Base-by-base conservation (phyloP, 192 early-diverging fungal genomes). In the Podila clonocystis region DNA sequence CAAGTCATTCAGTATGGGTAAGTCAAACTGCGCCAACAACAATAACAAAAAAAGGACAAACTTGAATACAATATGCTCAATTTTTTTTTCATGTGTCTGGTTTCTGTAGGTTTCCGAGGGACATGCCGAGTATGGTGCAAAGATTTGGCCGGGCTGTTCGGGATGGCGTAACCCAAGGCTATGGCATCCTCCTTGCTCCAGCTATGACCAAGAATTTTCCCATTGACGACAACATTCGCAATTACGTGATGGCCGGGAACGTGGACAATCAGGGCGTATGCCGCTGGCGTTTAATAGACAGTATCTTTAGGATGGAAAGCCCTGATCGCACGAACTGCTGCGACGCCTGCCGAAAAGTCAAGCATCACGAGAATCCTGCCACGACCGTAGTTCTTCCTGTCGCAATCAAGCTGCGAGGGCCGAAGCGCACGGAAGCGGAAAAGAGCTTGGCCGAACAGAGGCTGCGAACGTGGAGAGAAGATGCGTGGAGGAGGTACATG, bases 1-100 rank as follows among this genome's bases (percentile, higher is more conserved):
- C 66, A 67, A 38, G 66, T 67, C 55, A 58, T 67, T 58, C 66
- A 67, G n/a, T 67, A 41, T 22, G 66, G 55, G 66, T 67, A 38
- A 67, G 66, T 67, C 9, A 33, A 31, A 31, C 31, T 64, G 31
- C 5, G 31, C 31, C 8, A 50, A 50, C 11, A 50, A 8, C 45
- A 64, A 45, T n/a, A n/a, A n/a, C n/a, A n/a, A n/a, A 11, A 20
- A 1, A 6, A 50, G n/a, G 26, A 13, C 38, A 24, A 63, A n/a
- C n/a, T n/a, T n/a, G n/a, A n/a, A n/a, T 48, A 41, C 38, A 41
- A 28, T 45, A 45, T 7, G 20, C 50, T 50, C 41, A 20, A 11
- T 31, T 33, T 15, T 20, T 29, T 20, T 50, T 5, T 3, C 29
- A 5, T 52, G 34, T 9, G 15, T 52, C 6, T 65, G n/a, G 13